A percentile compares a stretch with the other conserved stretches of the same genome.
Conservation (phyloP, 106 monocot species). For the Platanthera zijinensis region DNA sequence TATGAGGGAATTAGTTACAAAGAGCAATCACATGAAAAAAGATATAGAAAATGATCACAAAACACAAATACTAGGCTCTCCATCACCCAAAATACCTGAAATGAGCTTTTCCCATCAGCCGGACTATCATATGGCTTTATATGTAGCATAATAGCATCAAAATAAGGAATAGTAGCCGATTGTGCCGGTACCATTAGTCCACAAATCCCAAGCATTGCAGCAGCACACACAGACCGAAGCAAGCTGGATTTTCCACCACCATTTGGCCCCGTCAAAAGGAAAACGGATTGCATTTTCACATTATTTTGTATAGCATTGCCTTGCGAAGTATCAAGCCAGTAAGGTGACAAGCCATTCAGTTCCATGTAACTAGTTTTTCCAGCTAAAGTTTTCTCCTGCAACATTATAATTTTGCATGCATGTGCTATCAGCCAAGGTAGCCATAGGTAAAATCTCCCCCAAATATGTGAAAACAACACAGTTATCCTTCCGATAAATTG, state of each 20-base stretch:
- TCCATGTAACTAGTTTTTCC: slow-evolving; percentile 30
- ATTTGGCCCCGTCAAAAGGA: slow-evolving; percentile 97
- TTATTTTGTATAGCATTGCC: slow-evolving; percentile 65
- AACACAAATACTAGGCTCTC: background rate
- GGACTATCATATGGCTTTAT: slow-evolving; percentile 99
- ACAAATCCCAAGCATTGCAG: slow-evolving; percentile 91
- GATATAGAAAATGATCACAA: background rate
- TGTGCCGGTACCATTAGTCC: slow-evolving; percentile 95
- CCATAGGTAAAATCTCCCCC: background rate
- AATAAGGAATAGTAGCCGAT: slow-evolving; percentile 79
- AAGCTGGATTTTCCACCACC: slow-evolving; percentile 99
- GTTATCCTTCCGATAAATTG: background rate
- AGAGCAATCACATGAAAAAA: background rate
- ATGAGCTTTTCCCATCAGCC: slow-evolving; percentile 95
- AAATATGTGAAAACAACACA: background rate
- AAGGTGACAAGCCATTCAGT: slow-evolving; percentile 60
- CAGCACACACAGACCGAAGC: slow-evolving; percentile 89
- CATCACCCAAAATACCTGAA: slow-evolving; percentile 47
- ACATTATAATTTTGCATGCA: background rate
- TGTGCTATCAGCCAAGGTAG: background rate
- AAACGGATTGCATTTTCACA: slow-evolving; percentile 65
- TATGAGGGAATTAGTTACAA: too few relatives aligned
- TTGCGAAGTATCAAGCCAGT: slow-evolving; percentile 82
- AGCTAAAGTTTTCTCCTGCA: slow-evolving; percentile 34
- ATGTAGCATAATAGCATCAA: slow-evolving; percentile 95